Evolutionary conservation across 2,329 filamentous ascomycete genomes (phyloP), one percentile per base, ranked within the genome.

Genomic region (Elsinoe arachidis): DNA sequence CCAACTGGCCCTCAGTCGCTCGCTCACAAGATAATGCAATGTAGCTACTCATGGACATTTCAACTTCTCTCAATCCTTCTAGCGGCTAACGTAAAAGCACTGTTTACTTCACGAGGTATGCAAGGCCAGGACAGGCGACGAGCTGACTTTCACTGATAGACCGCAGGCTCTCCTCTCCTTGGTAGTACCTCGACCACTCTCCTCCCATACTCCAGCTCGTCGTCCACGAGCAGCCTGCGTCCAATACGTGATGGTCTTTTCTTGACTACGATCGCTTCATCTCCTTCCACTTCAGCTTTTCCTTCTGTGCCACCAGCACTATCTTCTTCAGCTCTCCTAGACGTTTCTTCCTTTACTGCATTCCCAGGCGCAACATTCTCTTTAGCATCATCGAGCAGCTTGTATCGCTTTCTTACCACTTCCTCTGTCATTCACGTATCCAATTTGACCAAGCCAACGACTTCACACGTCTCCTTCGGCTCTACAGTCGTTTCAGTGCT

Each of bases 71-170:
- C 33, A 9, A 23, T 35, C 14, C 1, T 35, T 34, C 46, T 51
- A 51, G 46, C 46, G n/a, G 30, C 26, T n/a, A 26, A n/a, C 11
- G 10, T 35, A 17, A 26, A 35, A 34, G 23, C 46, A 51, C 14
- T 15, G 46, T 46, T 26, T 26, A 34, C 14, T 17, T 14, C 34
- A 11, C 19, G 10, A 51, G 46, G 46, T 53, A 39, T 53, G 49
- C 49, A 53, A 37, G 49, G 49, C 49, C 33, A 39, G 49, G 6
- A 38, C 15, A 37, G 23, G 17, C 34, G 34, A 11, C 15, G 26
- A 53, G 49, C 49, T 38, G 49, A 53, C 26, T 30, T 30, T 46
- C 2, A 46, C 41, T 46, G 41, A 46, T 7, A 46, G 41, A 46
- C 17, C 6, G 41, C 41, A 46, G 41, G 41, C 21, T 19, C 7